Evolutionary conservation across 257 asterid species (phyloP), one percentile per base, ranked within the genome.

Genomic region (Anisodus acutangulus): DNA sequence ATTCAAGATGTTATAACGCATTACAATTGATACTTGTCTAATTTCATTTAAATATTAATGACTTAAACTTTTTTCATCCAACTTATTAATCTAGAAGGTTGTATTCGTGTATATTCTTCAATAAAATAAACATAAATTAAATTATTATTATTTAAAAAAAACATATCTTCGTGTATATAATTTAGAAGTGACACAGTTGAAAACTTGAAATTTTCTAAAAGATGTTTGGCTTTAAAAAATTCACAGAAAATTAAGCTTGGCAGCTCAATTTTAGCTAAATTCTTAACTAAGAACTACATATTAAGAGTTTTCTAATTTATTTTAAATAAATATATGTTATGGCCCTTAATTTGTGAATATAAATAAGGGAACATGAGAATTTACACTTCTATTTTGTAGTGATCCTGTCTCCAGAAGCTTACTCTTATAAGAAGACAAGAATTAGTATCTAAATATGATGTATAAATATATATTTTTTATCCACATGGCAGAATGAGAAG

Each of bases 341-440:
- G 54, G 54, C 78, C 54, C 54, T 69, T 69, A 16, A 41, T 15
- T 69, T 69, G 31, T 69, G 31, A 69, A 69, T 41, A 8, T 16
- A 17, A 41, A 69, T 16, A 2, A 69, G 19, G 35, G 54, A 41
- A 69, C 54, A 8, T 16, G 31, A 68, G 3, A 8, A 16, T 16
- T 69, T 17, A 13, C 31, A 69, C 15, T 69, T 69, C 31, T 41
- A 69, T 39, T 69, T 41, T 15, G 54, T 69, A 41, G 54, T 41
- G 54, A 39, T 41, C 78, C 8, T 16, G 31, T 69, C 78, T 69
- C 78, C 13, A 69, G 78, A 69, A 69, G 31, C 78, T 69, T 69
- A 41, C 31, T 39, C 54, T 5, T 41, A 41, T 41, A 41, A 41
- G 45, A 41, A 41, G 45, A 41, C 45, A 41, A 37, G 12, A 37